Percentiles rank a stretch among this genome's conserved stretches.
phyloP scores from a whole-genome alignment of 2,329 filamentous ascomycete species.

The Ophidiomyces ophidiicola region DNA sequence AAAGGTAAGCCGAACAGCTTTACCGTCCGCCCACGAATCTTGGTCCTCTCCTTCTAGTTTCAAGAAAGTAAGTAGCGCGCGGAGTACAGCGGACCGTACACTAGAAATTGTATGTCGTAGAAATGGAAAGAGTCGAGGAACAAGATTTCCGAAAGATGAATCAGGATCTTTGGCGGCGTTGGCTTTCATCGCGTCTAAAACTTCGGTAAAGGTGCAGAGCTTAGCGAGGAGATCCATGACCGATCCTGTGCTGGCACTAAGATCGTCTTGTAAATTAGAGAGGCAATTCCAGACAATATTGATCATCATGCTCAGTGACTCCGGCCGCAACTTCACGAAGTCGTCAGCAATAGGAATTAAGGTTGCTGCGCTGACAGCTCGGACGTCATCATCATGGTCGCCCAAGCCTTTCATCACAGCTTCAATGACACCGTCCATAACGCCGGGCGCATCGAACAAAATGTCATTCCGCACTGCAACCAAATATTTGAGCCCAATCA shows the following conservation, averaged over 20 bases:
- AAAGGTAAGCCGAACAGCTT: slow-evolving; percentile 75
- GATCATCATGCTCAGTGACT: slow-evolving; percentile 67
- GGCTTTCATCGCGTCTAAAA: slow-evolving; percentile 82
- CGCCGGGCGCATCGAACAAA: slow-evolving; percentile 64
- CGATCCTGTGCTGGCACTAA: slow-evolving; percentile 92
- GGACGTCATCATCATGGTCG: slow-evolving; percentile 87
- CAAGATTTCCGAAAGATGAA: slow-evolving; percentile 81
- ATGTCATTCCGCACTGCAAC: slow-evolving; percentile 91
- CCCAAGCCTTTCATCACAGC: slow-evolving; percentile 91
- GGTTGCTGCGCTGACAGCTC: slow-evolving; percentile 93
- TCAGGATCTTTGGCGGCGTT: slow-evolving; percentile 74
- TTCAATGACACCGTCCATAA: slow-evolving; percentile 85
- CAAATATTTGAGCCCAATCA: slow-evolving; percentile 91
- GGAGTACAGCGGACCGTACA: slow-evolving; percentile 82
- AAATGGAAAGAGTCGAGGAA: slow-evolving; percentile 91
- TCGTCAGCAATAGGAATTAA: slow-evolving; percentile 92
- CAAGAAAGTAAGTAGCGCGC: slow-evolving; percentile 85
- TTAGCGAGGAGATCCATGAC: slow-evolving; percentile 98
- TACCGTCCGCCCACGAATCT: slow-evolving; percentile 84
- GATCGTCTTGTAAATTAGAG: slow-evolving; percentile 88
- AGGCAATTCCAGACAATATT: slow-evolving; percentile 96
- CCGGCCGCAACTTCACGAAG: slow-evolving; percentile 73
- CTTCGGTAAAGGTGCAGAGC: slow-evolving; percentile 85
- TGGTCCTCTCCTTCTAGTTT: slow-evolving; percentile 68
- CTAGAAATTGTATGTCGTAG: slow-evolving; percentile 93